Percentiles rank a stretch among this genome's conserved stretches.
Conservation (phyloP, 116 monocot genomes). For the Phalaenopsis hybrid region DNA sequence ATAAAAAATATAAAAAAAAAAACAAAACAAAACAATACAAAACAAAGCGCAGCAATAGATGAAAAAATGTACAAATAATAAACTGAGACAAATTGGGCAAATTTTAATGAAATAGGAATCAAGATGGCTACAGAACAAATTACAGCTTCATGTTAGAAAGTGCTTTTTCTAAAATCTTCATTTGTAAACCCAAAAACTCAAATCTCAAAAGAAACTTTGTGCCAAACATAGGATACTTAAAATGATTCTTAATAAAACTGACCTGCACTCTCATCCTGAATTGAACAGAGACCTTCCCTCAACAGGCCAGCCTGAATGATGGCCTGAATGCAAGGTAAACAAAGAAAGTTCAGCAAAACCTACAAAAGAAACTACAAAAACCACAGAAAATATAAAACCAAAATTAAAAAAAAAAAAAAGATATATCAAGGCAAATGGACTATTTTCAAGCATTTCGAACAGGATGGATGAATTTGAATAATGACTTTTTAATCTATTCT, state of each 20-base stretch:
- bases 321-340: conserved; percentile 26
- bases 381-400: background rate
- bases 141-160: background rate
- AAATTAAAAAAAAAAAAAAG: conserved; percentile 2
- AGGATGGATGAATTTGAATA: background rate
- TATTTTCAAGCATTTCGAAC: background rate
- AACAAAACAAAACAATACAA: no score
- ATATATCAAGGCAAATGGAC: background rate
- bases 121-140: background rate
- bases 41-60: background rate
- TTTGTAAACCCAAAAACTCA: background rate
- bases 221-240: background rate
- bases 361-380: background rate
- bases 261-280: conserved; percentile 99
- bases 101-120: background rate
- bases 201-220: background rate
- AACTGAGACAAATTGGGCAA: background rate
- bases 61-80: background rate
- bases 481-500: background rate
- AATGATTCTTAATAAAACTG: conserved; percentile 7
- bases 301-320: conserved; percentile 86
- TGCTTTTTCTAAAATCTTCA: background rate
- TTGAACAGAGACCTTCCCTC: conserved; percentile 81
- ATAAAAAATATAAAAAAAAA: no score
- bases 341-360: background rate